Evolutionary conservation across 1,284 basidiomycete genomes (phyloP).

Genomic region (Heterobasidion irregulare): DNA sequence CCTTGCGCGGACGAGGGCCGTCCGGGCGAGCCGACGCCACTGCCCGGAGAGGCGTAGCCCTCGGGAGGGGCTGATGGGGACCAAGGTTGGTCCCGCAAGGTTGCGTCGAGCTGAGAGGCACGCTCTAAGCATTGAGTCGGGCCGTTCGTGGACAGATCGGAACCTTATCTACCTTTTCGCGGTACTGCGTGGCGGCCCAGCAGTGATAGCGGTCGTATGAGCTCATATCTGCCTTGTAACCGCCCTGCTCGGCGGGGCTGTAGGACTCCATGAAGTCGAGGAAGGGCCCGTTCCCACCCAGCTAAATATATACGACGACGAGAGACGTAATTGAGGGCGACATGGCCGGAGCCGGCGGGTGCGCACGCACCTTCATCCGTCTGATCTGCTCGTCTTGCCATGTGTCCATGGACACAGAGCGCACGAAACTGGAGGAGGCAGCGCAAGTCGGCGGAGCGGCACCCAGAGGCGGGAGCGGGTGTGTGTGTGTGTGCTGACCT

Average conservation of each 20-base stretch:
- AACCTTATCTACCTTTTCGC: constrained; percentile 63
- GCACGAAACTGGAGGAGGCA: constrained; percentile 62
- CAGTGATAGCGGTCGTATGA: constrained; percentile 82
- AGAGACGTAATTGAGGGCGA: constrained; percentile 1
- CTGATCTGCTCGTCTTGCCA: constrained; percentile 88
- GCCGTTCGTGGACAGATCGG: not conserved
- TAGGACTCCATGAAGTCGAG: constrained; percentile 73
- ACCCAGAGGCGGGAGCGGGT: constrained; percentile 4
- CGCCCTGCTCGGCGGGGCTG: constrained; percentile 59
- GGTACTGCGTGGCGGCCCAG: constrained; percentile 89
- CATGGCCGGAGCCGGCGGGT: constrained; percentile 8
- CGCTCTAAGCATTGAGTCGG: not conserved
- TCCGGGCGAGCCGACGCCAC: constrained; percentile 31
- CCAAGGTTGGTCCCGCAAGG: constrained; percentile 66
- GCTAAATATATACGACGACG: constrained; percentile 33
- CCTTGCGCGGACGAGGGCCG: constrained; percentile 63
- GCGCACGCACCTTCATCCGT: constrained; percentile 72
- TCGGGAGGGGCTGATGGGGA: constrained; percentile 57
- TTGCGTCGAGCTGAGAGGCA: constrained; percentile 59
- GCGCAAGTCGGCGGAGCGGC: constrained; percentile 7
- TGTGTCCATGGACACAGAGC: constrained; percentile 92
- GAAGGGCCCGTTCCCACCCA: constrained; percentile 82
- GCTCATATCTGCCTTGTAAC: constrained; percentile 63
- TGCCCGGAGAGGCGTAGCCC: constrained; percentile 23
- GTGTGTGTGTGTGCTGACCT: constrained; percentile 32